Percentiles rank a stretch among this genome's conserved stretches.
phyloP scores from a whole-genome alignment of 1,139 yeast species.

The Hansenula lynferdii region DNA sequence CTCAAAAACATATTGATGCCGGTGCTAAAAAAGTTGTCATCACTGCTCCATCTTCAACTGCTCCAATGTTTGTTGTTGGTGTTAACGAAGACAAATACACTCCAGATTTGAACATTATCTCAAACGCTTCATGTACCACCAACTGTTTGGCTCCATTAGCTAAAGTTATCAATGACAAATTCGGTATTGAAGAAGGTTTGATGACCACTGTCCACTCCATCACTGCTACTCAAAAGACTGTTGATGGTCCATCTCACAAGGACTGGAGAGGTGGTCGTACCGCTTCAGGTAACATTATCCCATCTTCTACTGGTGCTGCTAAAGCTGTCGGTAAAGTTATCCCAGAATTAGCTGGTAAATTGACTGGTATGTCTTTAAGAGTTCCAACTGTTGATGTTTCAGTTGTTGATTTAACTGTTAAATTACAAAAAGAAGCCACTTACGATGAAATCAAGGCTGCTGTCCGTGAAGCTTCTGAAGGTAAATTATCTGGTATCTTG shows the following conservation, averaged over 20 bases:
- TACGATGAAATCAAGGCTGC: conserved; percentile 74
- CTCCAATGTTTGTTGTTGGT: conserved; percentile 87
- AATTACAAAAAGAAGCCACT: conserved; percentile 63
- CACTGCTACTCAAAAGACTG: conserved; percentile 90
- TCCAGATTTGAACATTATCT: conserved; percentile 63
- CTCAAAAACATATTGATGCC: conserved; percentile 73
- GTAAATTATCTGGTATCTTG: conserved; percentile 66
- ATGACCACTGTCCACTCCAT: conserved; percentile 91
- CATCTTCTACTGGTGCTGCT: conserved; percentile 91
- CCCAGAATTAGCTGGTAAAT: conserved; percentile 83
- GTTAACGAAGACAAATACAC: conserved; percentile 74
- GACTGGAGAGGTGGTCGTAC: conserved; percentile 97
- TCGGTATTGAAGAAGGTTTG: conserved; percentile 81
- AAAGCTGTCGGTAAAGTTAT: conserved; percentile 91
- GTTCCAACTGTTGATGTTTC: conserved; percentile 87
- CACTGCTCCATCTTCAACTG: conserved; percentile 85
- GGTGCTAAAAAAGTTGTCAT: conserved; percentile 90
- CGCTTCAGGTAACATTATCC: conserved; percentile 86
- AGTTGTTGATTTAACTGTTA: conserved; percentile 68
- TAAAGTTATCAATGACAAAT: conserved; percentile 73
- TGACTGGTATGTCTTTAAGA: conserved; percentile 86
- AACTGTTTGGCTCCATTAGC: conserved; percentile 89
- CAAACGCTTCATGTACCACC: conserved; percentile 89
- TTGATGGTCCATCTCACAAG: conserved; percentile 86
- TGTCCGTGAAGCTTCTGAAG: conserved; percentile 65